phyloP scores from a whole-genome alignment of 2,329 filamentous ascomycete genomes.

The Cucurbitaria berberidis region DNA sequence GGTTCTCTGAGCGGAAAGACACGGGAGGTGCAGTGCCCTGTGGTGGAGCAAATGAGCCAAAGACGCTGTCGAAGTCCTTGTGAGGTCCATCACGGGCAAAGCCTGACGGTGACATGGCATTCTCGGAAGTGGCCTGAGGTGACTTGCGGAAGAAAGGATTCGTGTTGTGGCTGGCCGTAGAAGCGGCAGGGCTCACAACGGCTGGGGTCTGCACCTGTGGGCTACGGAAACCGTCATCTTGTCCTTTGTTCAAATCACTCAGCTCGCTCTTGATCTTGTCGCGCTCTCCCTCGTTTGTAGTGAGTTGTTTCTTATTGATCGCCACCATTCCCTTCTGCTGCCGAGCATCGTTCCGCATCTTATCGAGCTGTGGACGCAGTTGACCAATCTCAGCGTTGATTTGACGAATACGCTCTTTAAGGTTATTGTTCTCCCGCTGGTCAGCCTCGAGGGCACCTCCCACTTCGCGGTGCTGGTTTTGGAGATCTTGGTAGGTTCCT shows the following conservation, averaged over 20 bases:
- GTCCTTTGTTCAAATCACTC: slow-evolving; percentile 69
- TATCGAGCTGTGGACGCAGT: slow-evolving; percentile 89
- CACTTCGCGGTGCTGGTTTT: slow-evolving; percentile 80
- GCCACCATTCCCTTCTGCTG: slow-evolving; percentile 96
- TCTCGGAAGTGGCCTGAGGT: slow-evolving; percentile 56
- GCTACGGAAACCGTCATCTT: slow-evolving; percentile 57
- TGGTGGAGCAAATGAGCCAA: slow-evolving; percentile 67
- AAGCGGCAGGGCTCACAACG: slow-evolving; percentile 70
- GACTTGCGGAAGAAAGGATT: slow-evolving; percentile 90
- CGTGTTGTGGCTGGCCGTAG: slow-evolving; percentile 71
- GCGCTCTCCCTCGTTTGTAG: slow-evolving; percentile 84
- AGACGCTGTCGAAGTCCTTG: slow-evolving; percentile 78
- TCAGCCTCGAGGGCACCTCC: slow-evolving; percentile 78
- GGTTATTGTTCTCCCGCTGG: slow-evolving; percentile 81
- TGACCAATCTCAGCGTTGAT: slow-evolving; percentile 83
- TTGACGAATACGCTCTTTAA: slow-evolving; percentile 87
- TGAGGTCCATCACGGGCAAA: slow-evolving; percentile 52
- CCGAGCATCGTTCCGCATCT: slow-evolving; percentile 86
- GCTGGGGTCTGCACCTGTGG: slow-evolving; percentile 47
- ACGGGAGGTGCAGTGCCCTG: slow-evolving; percentile 59
- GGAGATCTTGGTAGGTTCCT: slow-evolving; percentile 78
- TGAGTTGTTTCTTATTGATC: slow-evolving; percentile 97
- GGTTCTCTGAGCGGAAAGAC: slow-evolving; percentile 65
- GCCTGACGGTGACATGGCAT: slow-evolving; percentile 58
- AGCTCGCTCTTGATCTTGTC: slow-evolving; percentile 86